Base-by-base conservation (phyloP, 495 filamentous ascomycete species). In the Astrocystis sublimbata region DNA sequence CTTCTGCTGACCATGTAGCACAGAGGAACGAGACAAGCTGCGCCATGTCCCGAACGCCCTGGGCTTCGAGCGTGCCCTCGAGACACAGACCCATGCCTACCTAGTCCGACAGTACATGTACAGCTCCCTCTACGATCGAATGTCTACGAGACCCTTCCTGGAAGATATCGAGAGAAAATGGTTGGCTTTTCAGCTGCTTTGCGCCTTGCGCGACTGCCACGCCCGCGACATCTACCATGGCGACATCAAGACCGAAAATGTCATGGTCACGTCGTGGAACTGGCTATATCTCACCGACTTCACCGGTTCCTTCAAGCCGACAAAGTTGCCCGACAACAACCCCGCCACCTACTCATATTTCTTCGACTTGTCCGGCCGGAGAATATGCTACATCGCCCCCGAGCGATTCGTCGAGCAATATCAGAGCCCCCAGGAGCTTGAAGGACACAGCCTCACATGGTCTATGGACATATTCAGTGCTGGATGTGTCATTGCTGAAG, bases 391-490 rank as follows among this genome's bases (percentile, higher is more conserved):
- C 70, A 78, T 98, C 23, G 96, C 96, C 0, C 96, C 96, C 9
- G 96, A 99, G 73, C 82, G 96, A 26, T 99, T 99, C 65, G 71
- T 96, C 15, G 82, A 86, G 50, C 79, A 82, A 7, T 86, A 73
- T 15, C 73, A 76, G 58, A 73, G 81, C 55, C 78, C 80, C 2
- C 79, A 89, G 19, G 84, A 83, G 60, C 67, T 81, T 26, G 65
- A 70, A 50, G 68, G 64, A 19, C 67, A 72, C 33, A 67, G 67
- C n/a, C 66, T 73, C 26, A 82, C 77, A 15, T 97, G 94, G 92
- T 92, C 92, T 38, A 99, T 99, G 96, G 96, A 99, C 71, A 89
- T 99, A 28, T 99, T 99, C 77, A 97, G 94, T 76, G 89, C 88
- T 36, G 94, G 94, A 9, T 99, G 96, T 70, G 96, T 98, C 21